Evolutionary conservation across 2,329 filamentous ascomycete species (phyloP), one percentile per base, ranked within the genome.

Genomic region (Nothophoma quercina): DNA sequence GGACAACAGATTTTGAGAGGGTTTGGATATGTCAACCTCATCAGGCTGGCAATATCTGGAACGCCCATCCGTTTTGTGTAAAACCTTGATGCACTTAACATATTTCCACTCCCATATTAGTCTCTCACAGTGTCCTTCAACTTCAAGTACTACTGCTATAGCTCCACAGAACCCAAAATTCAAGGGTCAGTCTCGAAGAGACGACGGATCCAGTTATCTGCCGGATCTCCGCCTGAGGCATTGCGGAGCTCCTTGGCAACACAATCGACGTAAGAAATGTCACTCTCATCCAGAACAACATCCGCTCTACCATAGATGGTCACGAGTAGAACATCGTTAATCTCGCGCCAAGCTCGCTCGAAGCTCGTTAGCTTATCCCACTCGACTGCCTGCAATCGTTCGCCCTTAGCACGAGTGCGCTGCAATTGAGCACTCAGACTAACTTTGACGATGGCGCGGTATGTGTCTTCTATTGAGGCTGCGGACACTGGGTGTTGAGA

Each of bases 271-370:
- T 59, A 51, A 7, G 39, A 16, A 7, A 63, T 42, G 28, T 68
- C 64, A 12, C 9, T 41, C 2, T 32, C 15, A 2, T 29, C 46
- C 15, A 68, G 26, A 15, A 43, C 21, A 7, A 56, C 29, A 30
- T 65, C 53, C 19, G 44, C 44, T 2, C 59, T 48, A 7, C 64
- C 61, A 39, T 58, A 66, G 13, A 67, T 57, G 1, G 51, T 36
- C 4, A 57, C 34, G 3, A 69, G 43, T 3, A 67, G 15, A 8
- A 36, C 10, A 8, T 56, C 42, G 23, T 65, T 61, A 10, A 35
- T 32, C n/a, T 59, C 55, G 4, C 65, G 56, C 64, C 65, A 68
- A 4, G 56, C 45, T 12, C 28, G 15, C 36, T 64, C 59, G 10
- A 55, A 56, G 2, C 44, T 26, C 3, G 46, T 45, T 13, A 64